These are phyloP conservation scores for Cercospora sp. DNA, from an alignment of 2,329 filamentous ascomycete genomes.

Conservation along the genomic window DNA sequence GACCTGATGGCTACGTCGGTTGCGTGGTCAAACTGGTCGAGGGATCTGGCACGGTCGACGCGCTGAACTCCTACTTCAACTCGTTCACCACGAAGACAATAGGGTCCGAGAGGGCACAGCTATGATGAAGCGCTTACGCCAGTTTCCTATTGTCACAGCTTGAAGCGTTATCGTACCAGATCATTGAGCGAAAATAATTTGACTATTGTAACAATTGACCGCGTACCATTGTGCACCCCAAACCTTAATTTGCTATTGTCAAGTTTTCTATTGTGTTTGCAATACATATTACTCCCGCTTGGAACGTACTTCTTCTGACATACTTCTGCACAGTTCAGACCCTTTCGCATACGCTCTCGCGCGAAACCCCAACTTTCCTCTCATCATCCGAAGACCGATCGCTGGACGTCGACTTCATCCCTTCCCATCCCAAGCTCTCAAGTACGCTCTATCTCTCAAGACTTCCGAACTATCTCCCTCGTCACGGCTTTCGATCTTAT, in stretches of 20 bases:
- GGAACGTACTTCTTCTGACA: neutral
- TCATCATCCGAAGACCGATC: neutral
- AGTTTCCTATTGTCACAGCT: neutral
- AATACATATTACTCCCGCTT: neutral
- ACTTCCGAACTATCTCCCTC: neutral
- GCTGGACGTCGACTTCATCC: neutral
- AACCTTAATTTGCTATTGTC: neutral
- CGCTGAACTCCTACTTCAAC: slow-evolving; percentile 80
- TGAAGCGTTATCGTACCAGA: slow-evolving; percentile 6
- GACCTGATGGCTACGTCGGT: slow-evolving; percentile 85
- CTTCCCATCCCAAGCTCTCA: neutral
- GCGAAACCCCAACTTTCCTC: neutral
- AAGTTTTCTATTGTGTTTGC: neutral
- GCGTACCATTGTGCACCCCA: neutral
- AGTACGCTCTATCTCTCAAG: neutral
- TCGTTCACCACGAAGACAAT: slow-evolving; percentile 66
- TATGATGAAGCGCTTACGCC: slow-evolving; percentile 22
- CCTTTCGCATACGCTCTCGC: neutral
- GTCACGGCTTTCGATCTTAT: neutral
- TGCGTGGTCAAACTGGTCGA: slow-evolving; percentile 72
- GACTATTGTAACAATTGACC: neutral
- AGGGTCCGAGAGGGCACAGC: slow-evolving; percentile 35
- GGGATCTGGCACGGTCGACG: slow-evolving; percentile 76
- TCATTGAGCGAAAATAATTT: neutral
- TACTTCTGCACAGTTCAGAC: neutral